Percentiles rank a stretch among this genome's conserved stretches.
Conservation (phyloP, 768 basidiomycete genomes). For the Lentinula aciculospora region DNA sequence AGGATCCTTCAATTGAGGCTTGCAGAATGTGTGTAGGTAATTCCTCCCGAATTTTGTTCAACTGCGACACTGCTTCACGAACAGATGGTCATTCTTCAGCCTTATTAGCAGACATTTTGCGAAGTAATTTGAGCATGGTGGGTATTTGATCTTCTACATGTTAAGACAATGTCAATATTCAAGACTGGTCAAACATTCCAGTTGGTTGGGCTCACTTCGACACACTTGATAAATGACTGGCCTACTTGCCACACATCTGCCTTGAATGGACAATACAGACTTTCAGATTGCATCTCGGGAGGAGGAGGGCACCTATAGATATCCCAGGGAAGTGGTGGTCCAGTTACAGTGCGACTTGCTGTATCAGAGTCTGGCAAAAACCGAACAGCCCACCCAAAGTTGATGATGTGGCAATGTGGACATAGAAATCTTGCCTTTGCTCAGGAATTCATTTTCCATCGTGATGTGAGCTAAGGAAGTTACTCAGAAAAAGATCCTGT, state of each 20-base stretch:
- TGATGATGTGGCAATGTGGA: slow-evolving; percentile 7
- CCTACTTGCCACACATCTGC: slow-evolving; percentile 10
- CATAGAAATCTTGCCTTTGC: neutral
- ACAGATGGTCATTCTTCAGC: neutral
- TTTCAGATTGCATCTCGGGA: neutral
- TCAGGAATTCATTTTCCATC: neutral
- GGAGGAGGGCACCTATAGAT: slow-evolving; percentile 1
- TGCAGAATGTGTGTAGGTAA: neutral
- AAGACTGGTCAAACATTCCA: no score
- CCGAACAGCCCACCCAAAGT: slow-evolving; percentile 3
- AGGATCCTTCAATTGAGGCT: neutral
- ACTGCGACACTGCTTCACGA: neutral
- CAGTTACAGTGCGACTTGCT: neutral
- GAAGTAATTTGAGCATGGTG: neutral
- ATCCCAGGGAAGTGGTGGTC: slow-evolving; percentile 1
- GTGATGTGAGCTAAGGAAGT: neutral
- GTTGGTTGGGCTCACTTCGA: neutral
- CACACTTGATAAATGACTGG: neutral
- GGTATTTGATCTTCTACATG: neutral
- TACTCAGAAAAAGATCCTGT: slow-evolving; percentile 6
- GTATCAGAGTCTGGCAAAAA: slow-evolving; percentile 2
- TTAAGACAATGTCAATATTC: neutral
- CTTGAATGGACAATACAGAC: slow-evolving; percentile 9
- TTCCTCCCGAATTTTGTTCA: neutral
- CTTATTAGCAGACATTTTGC: neutral